Conservation (phyloP, 208 protist genomes). For the Acanthamoeba lenticulata region DNA sequence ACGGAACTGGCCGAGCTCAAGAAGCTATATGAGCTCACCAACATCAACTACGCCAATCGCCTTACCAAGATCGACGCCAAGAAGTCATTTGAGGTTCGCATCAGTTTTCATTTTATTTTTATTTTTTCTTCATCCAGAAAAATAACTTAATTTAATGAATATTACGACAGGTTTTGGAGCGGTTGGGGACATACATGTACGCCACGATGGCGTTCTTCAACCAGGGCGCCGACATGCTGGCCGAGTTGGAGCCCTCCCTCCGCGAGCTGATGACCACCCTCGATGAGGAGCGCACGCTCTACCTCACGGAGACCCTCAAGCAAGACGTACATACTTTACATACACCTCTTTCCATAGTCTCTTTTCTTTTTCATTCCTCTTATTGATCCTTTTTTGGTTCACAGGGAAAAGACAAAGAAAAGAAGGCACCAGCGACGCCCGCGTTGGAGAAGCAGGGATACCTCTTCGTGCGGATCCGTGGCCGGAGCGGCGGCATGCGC, state of each 20-base stretch:
- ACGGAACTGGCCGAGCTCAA: constrained; percentile 42
- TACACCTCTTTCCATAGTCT: background rate
- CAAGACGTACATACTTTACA: background rate
- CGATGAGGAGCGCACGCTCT: constrained; percentile 30
- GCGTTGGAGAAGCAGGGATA: constrained; percentile 47
- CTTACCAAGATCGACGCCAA: constrained; percentile 44
- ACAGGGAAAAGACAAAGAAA: background rate
- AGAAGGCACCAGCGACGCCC: background rate
- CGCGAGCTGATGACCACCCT: constrained; percentile 1
- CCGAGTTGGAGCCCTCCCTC: constrained; percentile 21
- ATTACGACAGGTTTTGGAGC: constrained; percentile 29
- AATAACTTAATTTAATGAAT: too few relatives aligned
- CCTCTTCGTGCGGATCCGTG: background rate
- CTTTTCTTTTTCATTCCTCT: background rate
- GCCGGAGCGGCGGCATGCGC: constrained; percentile 10
- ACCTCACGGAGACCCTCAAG: constrained; percentile 20
- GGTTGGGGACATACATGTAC: background rate
- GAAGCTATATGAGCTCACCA: constrained; percentile 4
- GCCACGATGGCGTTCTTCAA: constrained; percentile 23
- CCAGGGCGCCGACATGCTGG: background rate
- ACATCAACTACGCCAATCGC: constrained; percentile 26
- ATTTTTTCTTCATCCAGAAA: too few relatives aligned
- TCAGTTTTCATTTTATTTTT: too few relatives aligned
- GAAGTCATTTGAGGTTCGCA: constrained; percentile 17
- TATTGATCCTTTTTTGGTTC: background rate